Percentiles rank a stretch among this genome's conserved stretches.
phyloP scores from a whole-genome alignment of 2,329 filamentous ascomycete species.

The Aureobasidium sp. region DNA sequence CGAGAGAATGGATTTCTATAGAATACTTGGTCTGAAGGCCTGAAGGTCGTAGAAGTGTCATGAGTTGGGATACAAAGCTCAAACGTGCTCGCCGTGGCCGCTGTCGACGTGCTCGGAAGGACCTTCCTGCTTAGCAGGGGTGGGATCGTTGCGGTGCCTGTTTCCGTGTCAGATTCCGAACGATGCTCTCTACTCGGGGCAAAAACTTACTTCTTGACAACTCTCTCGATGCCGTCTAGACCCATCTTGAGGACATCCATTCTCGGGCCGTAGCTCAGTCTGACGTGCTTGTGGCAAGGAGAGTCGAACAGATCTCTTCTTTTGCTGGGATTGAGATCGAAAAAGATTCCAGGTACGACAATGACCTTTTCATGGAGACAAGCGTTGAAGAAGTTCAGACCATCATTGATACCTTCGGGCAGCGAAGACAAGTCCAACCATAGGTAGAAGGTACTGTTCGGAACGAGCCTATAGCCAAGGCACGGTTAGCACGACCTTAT shows the following conservation, averaged over 20 bases:
- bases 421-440: slow-evolving; percentile 60
- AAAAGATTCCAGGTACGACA: slow-evolving; percentile 95
- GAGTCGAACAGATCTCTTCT: slow-evolving; percentile 87
- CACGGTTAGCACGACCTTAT: too few relatives aligned
- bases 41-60: not conserved
- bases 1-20: not conserved
- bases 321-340: slow-evolving; percentile 86
- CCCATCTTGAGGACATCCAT: slow-evolving; percentile 72
- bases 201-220: slow-evolving; percentile 55
- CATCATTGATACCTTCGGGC: slow-evolving; percentile 77
- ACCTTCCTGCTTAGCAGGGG: slow-evolving; percentile 3
- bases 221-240: slow-evolving; percentile 74
- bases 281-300: slow-evolving; percentile 84
- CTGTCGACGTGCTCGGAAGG: not conserved
- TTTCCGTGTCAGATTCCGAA: not conserved
- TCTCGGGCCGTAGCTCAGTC: slow-evolving; percentile 73
- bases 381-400: slow-evolving; percentile 93
- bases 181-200: not conserved
- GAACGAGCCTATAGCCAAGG: too few relatives aligned
- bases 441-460: slow-evolving; percentile 91
- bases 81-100: not conserved
- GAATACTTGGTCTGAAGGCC: not conserved
- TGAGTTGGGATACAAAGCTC: not conserved
- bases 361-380: slow-evolving; percentile 92
- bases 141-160: not conserved